A percentile compares a stretch with the other conserved stretches of the same genome.
Evolutionary conservation across 2,329 filamentous ascomycete genomes (phyloP).

Genomic region (Boeremia lycopersici): DNA sequence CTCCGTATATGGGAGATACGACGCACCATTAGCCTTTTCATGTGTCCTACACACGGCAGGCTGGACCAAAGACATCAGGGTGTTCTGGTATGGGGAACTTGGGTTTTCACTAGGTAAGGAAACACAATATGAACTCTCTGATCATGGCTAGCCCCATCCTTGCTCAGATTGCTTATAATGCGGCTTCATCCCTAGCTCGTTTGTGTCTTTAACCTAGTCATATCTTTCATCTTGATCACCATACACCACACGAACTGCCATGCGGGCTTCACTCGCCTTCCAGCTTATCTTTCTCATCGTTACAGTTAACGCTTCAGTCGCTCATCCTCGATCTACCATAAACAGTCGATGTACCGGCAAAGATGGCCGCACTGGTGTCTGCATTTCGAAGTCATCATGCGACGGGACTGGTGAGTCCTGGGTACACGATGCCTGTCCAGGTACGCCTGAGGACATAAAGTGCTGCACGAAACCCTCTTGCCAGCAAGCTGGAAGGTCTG

Average conservation of each 20-base stretch:
- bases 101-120: too few species aligned
- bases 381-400: slow-evolving; percentile 24
- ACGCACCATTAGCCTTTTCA: neutral
- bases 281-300: neutral
- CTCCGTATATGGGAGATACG: neutral
- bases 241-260: neutral
- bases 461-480: slow-evolving; percentile 30
- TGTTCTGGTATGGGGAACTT: neutral
- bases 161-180: neutral
- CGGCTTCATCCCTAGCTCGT: neutral
- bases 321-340: slow-evolving; percentile 14
- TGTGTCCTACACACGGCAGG: neutral
- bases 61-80: neutral
- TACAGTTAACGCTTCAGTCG: neutral
- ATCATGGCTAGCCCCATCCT: neutral
- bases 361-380: slow-evolving; percentile 23
- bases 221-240: neutral
- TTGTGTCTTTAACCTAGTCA: neutral
- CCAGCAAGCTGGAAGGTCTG: slow-evolving; percentile 15
- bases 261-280: neutral
- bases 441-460: slow-evolving; percentile 29
- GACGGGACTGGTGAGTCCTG: slow-evolving; percentile 20
- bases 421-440: slow-evolving; percentile 27
- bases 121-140: neutral
- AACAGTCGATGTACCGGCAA: slow-evolving; percentile 28